These are phyloP conservation scores for Nasturtium officinale DNA, from an alignment of 345 rosid genomes.

Conservation along the genomic window DNA sequence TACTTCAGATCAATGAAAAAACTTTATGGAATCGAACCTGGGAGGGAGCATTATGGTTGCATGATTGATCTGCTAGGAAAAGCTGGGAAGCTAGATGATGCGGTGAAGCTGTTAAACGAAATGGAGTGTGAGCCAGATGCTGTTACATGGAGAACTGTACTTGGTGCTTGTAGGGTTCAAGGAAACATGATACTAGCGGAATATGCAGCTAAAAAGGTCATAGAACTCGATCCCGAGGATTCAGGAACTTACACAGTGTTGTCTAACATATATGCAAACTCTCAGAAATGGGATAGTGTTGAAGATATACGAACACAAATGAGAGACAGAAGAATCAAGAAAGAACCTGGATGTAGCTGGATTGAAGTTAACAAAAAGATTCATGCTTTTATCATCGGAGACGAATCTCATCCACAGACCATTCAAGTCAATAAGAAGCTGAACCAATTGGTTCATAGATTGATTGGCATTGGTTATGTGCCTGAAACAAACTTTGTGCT, in stretches of 20 bases:
- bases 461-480: constrained; percentile 57
- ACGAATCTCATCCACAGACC: constrained; percentile 60
- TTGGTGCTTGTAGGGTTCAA: constrained; percentile 70
- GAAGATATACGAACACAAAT: constrained; percentile 51
- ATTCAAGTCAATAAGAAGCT: constrained; percentile 49
- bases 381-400: constrained; percentile 67
- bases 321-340: constrained; percentile 55
- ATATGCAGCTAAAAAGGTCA: constrained; percentile 59
- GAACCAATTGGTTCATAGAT: constrained; percentile 46
- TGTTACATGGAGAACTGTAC: constrained; percentile 66
- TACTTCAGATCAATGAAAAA: constrained; percentile 65
- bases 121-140: constrained; percentile 69
- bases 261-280: constrained; percentile 75
- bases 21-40: constrained; percentile 63
- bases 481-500: constrained; percentile 67
- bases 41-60: constrained; percentile 72
- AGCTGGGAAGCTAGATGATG: constrained; percentile 69
- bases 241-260: constrained; percentile 64
- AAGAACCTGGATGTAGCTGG: constrained; percentile 83
- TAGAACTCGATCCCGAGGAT: constrained; percentile 62
- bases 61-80: constrained; percentile 80
- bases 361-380: constrained; percentile 65
- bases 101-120: constrained; percentile 57
- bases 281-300: constrained; percentile 67
- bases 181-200: constrained; percentile 56